Evolutionary conservation across 2,329 filamentous ascomycete species (phyloP), one percentile per base, ranked within the genome.

Genomic region (Fusarium pseudoanthophilum): DNA sequence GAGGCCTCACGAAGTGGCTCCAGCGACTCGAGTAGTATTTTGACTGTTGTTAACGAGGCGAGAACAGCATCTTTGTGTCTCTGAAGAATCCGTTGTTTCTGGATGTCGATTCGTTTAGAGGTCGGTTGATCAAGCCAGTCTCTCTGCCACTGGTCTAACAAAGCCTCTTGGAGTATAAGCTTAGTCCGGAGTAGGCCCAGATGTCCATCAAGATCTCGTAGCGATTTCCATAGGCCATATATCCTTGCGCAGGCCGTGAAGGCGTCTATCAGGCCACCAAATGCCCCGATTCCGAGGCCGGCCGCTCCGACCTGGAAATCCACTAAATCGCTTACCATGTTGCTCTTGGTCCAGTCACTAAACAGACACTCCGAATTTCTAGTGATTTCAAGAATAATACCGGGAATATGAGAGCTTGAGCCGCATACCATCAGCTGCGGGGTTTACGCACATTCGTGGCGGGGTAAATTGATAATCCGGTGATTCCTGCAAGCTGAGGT

Each of bases 381-480:
- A 7, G 6, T 4, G 5, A 14, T 10, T 20, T n/a, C 39, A 16
- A 10, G 6, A 30, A 26, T 11, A n/a, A 20, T 11, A 46, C 26
- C n/a, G 18, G 32, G 11, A 15, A 59, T 16, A 21, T 45, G 39
- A 58, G 16, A 62, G 4, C n/a, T 32, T 18, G 18, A 30, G 36
- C 15, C 4, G 30, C 14, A 39, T 32, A n/a, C 32, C 26, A 59
- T 59, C 32, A 34, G n/a, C 26, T 63, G 60, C 60, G 60, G 60
- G 60, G 60, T 63, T 30, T 26, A 46, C 11, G 21, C 26, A 37
- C 3, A 20, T 26, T 26, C 18, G 2, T 46, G 11, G 28, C 26
- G 28, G 60, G 60, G 53, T 48, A n/a, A 60, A 63, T 60, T 60
- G 30, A 63, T 63, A 63, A 60, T 63, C 60, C 40, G 60, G 34